Evolutionary conservation across 371 early-diverging fungal genomes (phyloP), one percentile per base, ranked within the genome.

Genomic region (Rhizomucor miehei): DNA sequence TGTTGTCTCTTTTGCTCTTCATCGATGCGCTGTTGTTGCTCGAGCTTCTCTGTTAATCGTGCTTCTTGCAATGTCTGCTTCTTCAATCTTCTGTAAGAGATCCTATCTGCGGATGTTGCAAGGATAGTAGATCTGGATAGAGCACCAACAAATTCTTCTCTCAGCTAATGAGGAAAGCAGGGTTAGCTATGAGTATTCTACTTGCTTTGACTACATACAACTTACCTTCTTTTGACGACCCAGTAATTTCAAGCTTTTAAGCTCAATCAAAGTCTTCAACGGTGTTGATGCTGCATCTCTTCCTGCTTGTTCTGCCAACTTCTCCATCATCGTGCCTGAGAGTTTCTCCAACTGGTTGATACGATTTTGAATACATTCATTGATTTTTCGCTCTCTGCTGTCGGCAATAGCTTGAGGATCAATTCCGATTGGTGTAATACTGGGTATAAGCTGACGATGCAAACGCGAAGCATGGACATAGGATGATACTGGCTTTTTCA

Each of bases 21-120:
- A 55, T 97, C 95, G 49, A 84, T 75, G 17, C 94, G 79, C 65
- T 93, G 92, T 57, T 89, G 90, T n/a, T 89, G 77, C 64, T 97
- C 97, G 39, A 91, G 82, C 67, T 84, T 87, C 66, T 96, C 97
- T 1, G 95, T 93, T 68, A 88, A 85, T n/a, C 91, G 79, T 1
- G 93, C 92, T 55, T 97, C 97, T 19, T 94, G 82, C 51, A 91
- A 64, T 0, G 91, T 85, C 61, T 89, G 91, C 65, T 90, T 93
- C 81, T 95, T 94, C 81, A 89, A 81, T 17, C 93, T 80, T 44
- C 92, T 85, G 64, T 86, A 93, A 8, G 85, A 78, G 2, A 85
- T 57, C 36, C 95, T 80, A 65, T 96, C 92, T 1, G 85, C 74
- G 0, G 88, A 84, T 10, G 95, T 90, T 1, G 85, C 83, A 39